Percentiles rank a stretch among this genome's conserved stretches.
These are phyloP conservation scores for Acacia confusa DNA, from an alignment of 306 rosid genomes.

Conservation along the genomic window DNA sequence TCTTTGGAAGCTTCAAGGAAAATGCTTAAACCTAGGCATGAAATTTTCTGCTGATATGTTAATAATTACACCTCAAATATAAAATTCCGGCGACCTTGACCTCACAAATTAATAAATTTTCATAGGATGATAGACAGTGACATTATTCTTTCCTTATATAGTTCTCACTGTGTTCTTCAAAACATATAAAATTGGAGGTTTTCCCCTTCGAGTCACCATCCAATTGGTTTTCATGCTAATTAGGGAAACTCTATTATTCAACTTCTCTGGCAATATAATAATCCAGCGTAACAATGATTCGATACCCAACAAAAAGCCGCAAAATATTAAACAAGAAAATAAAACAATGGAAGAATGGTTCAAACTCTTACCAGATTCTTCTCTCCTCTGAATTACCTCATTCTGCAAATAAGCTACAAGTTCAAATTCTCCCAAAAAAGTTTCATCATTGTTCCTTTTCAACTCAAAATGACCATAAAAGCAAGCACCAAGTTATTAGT, in stretches of 20 bases:
- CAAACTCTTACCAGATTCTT: not conserved
- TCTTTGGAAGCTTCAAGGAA: not conserved
- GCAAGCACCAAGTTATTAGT: constrained; percentile 17
- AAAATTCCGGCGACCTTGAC: not conserved
- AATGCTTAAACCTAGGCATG: not conserved
- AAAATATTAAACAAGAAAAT: constrained; percentile 7
- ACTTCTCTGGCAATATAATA: constrained; percentile 22
- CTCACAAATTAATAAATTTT: not conserved
- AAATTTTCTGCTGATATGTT: not conserved
- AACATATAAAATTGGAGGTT: constrained; percentile 1
- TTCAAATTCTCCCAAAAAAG: not conserved
- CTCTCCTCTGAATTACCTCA: not conserved
- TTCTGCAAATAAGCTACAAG: constrained; percentile 21
- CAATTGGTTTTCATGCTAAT: constrained; percentile 28
- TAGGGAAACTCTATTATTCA: constrained; percentile 18
- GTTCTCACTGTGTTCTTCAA: constrained; percentile 4
- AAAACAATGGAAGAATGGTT: constrained; percentile 29
- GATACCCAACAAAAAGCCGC: not conserved
- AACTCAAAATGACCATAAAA: constrained; percentile 38
- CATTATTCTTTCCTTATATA: not conserved
- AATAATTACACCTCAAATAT: not conserved
- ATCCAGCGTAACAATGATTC: constrained; percentile 12
- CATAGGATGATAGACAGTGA: constrained; percentile 18
- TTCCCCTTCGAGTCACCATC: constrained; percentile 43
- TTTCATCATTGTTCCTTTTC: not conserved